Evolutionary conservation across 306 rosid species (phyloP).

Genomic region (Elaeagnus macrophylla): DNA sequence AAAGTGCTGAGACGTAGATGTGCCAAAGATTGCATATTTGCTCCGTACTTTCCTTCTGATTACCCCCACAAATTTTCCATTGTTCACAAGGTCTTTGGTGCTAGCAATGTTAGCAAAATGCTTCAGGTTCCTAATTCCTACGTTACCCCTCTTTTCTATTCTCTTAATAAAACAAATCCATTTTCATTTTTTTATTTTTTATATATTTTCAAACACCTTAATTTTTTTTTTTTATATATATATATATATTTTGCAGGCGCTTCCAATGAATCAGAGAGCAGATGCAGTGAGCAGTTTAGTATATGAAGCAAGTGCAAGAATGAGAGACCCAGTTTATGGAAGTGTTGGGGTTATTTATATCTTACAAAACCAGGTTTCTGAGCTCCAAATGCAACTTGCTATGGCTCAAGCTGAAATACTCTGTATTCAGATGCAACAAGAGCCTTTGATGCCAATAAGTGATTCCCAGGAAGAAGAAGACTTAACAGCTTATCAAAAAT

Average conservation of each 20-base stretch:
- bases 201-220: no score
- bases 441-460: slow-evolving; percentile 24
- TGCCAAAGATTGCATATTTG: slow-evolving; percentile 68
- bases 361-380: slow-evolving; percentile 75
- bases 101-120: slow-evolving; percentile 95
- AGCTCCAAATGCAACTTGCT: slow-evolving; percentile 90
- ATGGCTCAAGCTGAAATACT: slow-evolving; percentile 88
- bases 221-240: no score
- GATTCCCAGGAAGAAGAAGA: neutral
- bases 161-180: no score
- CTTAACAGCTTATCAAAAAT: slow-evolving; percentile 19
- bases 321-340: slow-evolving; percentile 85
- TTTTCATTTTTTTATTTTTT: no score
- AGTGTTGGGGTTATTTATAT: slow-evolving; percentile 79
- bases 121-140: slow-evolving; percentile 48
- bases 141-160: neutral
- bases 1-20: slow-evolving; percentile 82
- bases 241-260: slow-evolving; percentile 52
- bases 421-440: slow-evolving; percentile 73
- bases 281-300: slow-evolving; percentile 94
- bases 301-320: slow-evolving; percentile 90
- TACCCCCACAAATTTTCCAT: slow-evolving; percentile 83
- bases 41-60: slow-evolving; percentile 82
- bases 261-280: slow-evolving; percentile 62
- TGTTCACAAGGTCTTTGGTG: slow-evolving; percentile 94